phyloP scores from a whole-genome alignment of 129 eudicot species.

The Pittosporum tobira region DNA sequence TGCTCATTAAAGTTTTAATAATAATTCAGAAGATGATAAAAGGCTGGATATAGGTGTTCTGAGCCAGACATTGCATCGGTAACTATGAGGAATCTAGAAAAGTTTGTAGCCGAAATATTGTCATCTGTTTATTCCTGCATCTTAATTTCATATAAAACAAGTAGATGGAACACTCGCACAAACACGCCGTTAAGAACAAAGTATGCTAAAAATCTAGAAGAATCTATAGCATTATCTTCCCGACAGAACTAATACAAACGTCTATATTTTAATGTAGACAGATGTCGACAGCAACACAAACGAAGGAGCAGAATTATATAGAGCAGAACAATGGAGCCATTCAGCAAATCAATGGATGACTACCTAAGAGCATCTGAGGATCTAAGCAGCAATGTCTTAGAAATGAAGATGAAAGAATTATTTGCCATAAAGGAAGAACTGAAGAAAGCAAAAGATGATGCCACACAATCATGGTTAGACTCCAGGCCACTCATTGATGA shows the following conservation, averaged over 20 bases:
- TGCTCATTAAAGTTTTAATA: not conserved
- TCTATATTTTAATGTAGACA: no score
- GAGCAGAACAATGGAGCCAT: not conserved
- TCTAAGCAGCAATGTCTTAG: conserved; percentile 6
- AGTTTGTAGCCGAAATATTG: not conserved
- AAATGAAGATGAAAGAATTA: conserved; percentile 35
- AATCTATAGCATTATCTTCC: not conserved
- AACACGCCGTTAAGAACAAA: not conserved
- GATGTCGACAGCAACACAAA: not conserved
- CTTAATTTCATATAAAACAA: not conserved
- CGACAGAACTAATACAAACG: not conserved
- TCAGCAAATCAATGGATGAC: not conserved
- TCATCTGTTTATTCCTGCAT: not conserved
- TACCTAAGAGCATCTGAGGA: not conserved
- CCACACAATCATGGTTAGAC: conserved; percentile 52
- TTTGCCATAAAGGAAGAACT: conserved; percentile 38
- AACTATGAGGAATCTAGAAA: not conserved
- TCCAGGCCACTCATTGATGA: conserved; percentile 51
- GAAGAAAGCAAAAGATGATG: conserved; percentile 47
- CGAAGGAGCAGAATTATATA: not conserved
- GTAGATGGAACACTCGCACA: not conserved
- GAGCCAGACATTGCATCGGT: not conserved
- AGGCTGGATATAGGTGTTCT: not conserved
- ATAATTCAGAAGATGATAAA: not conserved
- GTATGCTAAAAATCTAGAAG: no score